Evolutionary conservation across 129 eudicot species (phyloP), one percentile per base, ranked within the genome.

Genomic region (Escallonia herrerae): DNA sequence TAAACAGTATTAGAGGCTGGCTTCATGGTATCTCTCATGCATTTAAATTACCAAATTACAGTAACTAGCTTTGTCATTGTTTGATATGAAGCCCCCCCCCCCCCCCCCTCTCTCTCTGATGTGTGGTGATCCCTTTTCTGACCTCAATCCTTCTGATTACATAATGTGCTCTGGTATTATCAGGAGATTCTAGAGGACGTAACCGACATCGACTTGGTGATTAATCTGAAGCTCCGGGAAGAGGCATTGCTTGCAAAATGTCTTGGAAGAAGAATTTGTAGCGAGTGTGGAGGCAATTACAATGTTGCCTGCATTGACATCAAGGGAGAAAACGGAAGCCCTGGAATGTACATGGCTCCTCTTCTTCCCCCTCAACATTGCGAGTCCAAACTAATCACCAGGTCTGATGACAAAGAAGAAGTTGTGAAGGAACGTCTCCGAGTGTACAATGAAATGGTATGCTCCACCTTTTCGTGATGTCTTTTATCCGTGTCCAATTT

Each of bases 171-270:
- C 71, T 6, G 10, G 6, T 48, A 41, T 58, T 63, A 59, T 65
- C 84, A 90, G 97, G 95, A 91, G 80, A 91, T 91, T 47, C 55
- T 91, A 40, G 95, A 91, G 74, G 95, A 83, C 45, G 96, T 91
- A 52, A 85, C 93, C 37, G 86, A 91, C 68, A 79, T 87, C 49
- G 96, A 87, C 61, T 77, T 91, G 80, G 97, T 85, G 53, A 79
- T 91, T 43, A 91, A 91, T 68, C 86, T 91, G 63, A 91, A 87
- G 75, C 96, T 91, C 10, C 84, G 83, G 55, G 96, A 87, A 77
- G 94, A 87, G 55, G 97, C 86, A 44, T 77, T 91, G 65, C 69
- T 91, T 74, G 96, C 87, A 66, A 91, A 91, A 83, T 91, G 97
- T 72, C 88, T 91, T 8, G 97, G 97, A 45, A 82, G 97, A 73